Base-by-base conservation (phyloP, 805 yeast genomes). In the Sungouiozyma intestinalis region DNA sequence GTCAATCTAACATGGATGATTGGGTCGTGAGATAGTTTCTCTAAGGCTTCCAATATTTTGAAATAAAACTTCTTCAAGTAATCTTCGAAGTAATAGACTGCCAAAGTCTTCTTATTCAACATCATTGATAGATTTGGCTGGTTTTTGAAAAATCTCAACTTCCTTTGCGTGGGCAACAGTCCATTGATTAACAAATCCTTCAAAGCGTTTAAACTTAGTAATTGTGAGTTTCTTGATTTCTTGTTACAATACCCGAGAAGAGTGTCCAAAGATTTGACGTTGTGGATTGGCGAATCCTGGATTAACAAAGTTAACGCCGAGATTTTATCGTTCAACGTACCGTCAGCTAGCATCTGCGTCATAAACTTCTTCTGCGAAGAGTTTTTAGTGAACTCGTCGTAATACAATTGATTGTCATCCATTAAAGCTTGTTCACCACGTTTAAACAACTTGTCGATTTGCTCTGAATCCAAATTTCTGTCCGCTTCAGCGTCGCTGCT, bases 231-330 rank as follows among this genome's bases (percentile, higher is more conserved):
- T 68, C 97, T 77, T 16, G 94, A 81, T 66, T 92, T 92, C 68
- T 90, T 87, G 52, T 79, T 81, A 63, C 96, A 85, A 66, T 81
- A 84, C 4, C 76, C 72, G 47, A 84, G 59, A 48, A 92, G 65
- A 33, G 81, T 81, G 49, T 85, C 95, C 44, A 92, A 68, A 0
- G 95, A 85, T 59, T 85, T 84, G 40, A 80, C 57, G 52, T 90
- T 84, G 58, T 92, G 97, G 42, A 87, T 60, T 5, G 98, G 98
- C 2, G 97, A 88, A 66, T 92, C 97, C 60, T 92, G 97, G 38
- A 88, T 76, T 58, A 92, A 69, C 58, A 92, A 75, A 1, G 98
- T 90, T 57, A 92, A 72, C 0, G 98, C 96, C 38, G 95, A 85
- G 42, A 92, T 84, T 66, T 92, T 87, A 80, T 92, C 98, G 53